Base-by-base conservation (phyloP, 2,329 filamentous ascomycete species). In the Knoxdaviesia proteae region DNA sequence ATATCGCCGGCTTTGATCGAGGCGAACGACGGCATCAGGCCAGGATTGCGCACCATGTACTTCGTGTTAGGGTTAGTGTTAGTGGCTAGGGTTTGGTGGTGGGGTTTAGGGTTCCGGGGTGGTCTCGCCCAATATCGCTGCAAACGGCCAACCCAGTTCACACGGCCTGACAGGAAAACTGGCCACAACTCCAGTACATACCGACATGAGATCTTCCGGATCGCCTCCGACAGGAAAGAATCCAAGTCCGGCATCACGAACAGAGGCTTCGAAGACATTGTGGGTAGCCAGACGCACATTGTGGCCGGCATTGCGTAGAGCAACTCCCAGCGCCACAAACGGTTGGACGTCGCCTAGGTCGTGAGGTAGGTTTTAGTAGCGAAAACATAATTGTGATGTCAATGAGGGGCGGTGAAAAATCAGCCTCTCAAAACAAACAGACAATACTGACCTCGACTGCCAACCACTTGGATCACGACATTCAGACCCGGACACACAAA, bases 31-130 rank as follows among this genome's bases (percentile, higher is more conserved):
- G 82, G 82, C 1, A 88, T 80, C 56, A 88, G 65, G 3, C 81
- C 80, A 0, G 73, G 80, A 51, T 88, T 86, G 60, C 84, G 84
- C 32, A 86, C 80, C 83, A 88, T 88, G 55, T 86, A 88, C 20
- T 20, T 2, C 3, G 20, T 3, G 20, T 20, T 20, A 20, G 20
- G 20, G 20, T 20, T 20, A 3, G 20, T 20, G 20, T 20, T 20
- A 20, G 20, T 20, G 20, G 20, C 20, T 20, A 20, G 20, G 20
- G 20, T 20, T 20, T 20, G 20, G 20, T 20, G 20, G 20, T 20
- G 20, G 20, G 20, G 20, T 20, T 20, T 20, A 20, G 20, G 20
- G 20, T 20, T 20, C 20, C 20, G 20, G 20, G 20, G 20, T 20
- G 20, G 20, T 20, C 20, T 20, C 20, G 20, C 20, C 20, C 20